These are phyloP conservation scores for Calonectria hawksworthii DNA, from an alignment of 2,329 filamentous ascomycete genomes.

Conservation along the genomic window DNA sequence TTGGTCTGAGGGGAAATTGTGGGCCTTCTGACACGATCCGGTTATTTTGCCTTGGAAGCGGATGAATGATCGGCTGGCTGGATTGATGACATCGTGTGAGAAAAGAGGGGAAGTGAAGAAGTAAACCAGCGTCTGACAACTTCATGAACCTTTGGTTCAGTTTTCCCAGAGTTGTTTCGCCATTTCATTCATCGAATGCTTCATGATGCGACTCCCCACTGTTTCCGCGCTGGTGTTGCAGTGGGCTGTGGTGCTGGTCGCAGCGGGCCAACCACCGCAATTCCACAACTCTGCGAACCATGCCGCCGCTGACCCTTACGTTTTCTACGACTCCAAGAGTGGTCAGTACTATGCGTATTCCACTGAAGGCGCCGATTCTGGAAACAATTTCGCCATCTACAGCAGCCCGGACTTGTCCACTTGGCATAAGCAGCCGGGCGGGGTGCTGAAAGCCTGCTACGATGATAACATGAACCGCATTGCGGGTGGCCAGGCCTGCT, in stretches of 20 bases:
- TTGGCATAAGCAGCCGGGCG: conserved; percentile 51
- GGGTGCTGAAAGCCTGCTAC: conserved; percentile 50
- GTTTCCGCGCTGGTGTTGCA: neutral
- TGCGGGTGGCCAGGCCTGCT: conserved; percentile 51
- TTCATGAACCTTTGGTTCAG: neutral
- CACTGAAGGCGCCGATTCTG: conserved; percentile 51
- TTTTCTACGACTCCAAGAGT: conserved; percentile 48
- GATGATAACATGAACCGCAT: conserved; percentile 47
- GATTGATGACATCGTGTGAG: neutral
- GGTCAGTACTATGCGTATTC: conserved; percentile 53
- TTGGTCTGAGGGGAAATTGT: conserved; percentile 4
- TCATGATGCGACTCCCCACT: conserved; percentile 3
- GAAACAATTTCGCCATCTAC: conserved; percentile 52
- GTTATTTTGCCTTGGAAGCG: conserved; percentile 4
- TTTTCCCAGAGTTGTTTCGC: neutral
- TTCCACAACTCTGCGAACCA: conserved; percentile 53
- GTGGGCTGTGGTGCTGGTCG: neutral
- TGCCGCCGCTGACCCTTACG: conserved; percentile 50
- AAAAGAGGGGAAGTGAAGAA: conserved; percentile 1
- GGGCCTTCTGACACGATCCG: conserved; percentile 5
- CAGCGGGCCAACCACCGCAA: conserved; percentile 35
- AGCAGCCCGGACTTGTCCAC: conserved; percentile 53
- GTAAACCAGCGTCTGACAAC: neutral
- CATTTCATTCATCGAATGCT: neutral
- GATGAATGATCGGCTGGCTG: conserved; percentile 5